phyloP scores from a whole-genome alignment of 2,329 filamentous ascomycete genomes.

The Boeremia lycopersici region DNA sequence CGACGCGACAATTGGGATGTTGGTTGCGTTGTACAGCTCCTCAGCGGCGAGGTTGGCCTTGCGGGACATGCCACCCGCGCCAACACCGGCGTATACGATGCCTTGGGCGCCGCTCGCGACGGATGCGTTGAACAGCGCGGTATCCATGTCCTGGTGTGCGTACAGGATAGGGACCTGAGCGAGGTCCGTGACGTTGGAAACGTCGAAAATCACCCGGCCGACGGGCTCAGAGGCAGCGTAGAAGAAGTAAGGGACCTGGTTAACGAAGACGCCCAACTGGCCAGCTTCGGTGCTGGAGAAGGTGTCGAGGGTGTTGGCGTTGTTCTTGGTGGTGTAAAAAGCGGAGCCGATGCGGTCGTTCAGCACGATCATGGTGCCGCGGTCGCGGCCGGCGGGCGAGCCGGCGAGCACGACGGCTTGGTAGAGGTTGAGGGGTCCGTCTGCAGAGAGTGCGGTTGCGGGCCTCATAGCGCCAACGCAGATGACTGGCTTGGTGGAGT shows the following conservation, averaged over 20 bases:
- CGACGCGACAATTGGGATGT: slow-evolving; percentile 59
- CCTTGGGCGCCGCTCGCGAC: slow-evolving; percentile 59
- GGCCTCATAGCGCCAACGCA: slow-evolving; percentile 68
- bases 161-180: slow-evolving; percentile 64
- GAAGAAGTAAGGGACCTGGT: slow-evolving; percentile 66
- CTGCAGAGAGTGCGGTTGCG: slow-evolving; percentile 65
- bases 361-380: slow-evolving; percentile 65
- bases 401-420: slow-evolving; percentile 64
- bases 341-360: slow-evolving; percentile 66
- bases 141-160: slow-evolving; percentile 60
- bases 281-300: slow-evolving; percentile 63
- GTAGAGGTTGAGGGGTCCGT: slow-evolving; percentile 67
- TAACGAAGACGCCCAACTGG: slow-evolving; percentile 63
- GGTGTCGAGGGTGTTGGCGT: slow-evolving; percentile 67
- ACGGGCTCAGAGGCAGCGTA: slow-evolving; percentile 55
- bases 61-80: slow-evolving; percentile 56
- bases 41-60: slow-evolving; percentile 47
- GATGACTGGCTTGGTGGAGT: slow-evolving; percentile 64
- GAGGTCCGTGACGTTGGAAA: slow-evolving; percentile 53
- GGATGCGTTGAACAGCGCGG: slow-evolving; percentile 55
- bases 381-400: slow-evolving; percentile 51
- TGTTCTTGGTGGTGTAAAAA: slow-evolving; percentile 66
- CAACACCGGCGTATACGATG: slow-evolving; percentile 62
- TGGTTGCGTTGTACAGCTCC: slow-evolving; percentile 52
- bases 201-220: slow-evolving; percentile 53